phyloP scores from a whole-genome alignment of 352 stramenopile species.

The Phytophthora sp. region DNA sequence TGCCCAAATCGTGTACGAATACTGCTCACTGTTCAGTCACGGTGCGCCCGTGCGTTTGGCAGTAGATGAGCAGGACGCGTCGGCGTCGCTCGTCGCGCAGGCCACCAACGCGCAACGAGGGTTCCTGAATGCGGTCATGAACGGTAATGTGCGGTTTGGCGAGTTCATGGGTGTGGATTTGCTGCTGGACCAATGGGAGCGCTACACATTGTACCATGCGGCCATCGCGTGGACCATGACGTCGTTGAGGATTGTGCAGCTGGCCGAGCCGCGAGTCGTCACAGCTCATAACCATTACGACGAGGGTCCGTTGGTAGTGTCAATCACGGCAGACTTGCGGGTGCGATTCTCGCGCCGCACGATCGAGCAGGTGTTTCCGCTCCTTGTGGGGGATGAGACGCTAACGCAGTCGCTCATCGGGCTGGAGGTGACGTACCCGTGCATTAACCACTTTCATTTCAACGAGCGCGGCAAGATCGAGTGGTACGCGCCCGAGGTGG shows the following conservation, averaged over 20 bases:
- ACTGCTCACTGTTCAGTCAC: constrained; percentile 55
- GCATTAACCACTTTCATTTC: constrained; percentile 57
- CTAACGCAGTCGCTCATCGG: constrained; percentile 50
- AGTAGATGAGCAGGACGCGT: constrained; percentile 33
- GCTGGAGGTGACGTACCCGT: constrained; percentile 51
- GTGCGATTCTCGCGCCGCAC: constrained; percentile 56
- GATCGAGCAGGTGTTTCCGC: constrained; percentile 60
- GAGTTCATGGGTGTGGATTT: constrained; percentile 46
- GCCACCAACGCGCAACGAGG: constrained; percentile 32
- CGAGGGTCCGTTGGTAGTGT: constrained; percentile 33
- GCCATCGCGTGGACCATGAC: constrained; percentile 53
- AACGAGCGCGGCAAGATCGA: constrained; percentile 44
- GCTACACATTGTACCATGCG: constrained; percentile 57
- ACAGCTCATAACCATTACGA: constrained; percentile 37
- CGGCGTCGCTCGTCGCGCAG: constrained; percentile 25
- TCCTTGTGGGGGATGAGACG: constrained; percentile 40
- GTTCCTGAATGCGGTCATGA: constrained; percentile 50
- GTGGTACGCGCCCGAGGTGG: constrained; percentile 49
- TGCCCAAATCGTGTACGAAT: constrained; percentile 53
- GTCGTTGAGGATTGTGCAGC: constrained; percentile 44
- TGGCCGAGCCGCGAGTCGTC: constrained; percentile 15
- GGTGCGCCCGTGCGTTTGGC: constrained; percentile 50
- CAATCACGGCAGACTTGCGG: constrained; percentile 36
- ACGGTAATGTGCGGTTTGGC: constrained; percentile 49
- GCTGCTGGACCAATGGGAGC: constrained; percentile 58